A percentile compares a stretch with the other conserved stretches of the same genome.
Evolutionary conservation across 1,284 basidiomycete species (phyloP).

Genomic region (Wolfiporia cocos): DNA sequence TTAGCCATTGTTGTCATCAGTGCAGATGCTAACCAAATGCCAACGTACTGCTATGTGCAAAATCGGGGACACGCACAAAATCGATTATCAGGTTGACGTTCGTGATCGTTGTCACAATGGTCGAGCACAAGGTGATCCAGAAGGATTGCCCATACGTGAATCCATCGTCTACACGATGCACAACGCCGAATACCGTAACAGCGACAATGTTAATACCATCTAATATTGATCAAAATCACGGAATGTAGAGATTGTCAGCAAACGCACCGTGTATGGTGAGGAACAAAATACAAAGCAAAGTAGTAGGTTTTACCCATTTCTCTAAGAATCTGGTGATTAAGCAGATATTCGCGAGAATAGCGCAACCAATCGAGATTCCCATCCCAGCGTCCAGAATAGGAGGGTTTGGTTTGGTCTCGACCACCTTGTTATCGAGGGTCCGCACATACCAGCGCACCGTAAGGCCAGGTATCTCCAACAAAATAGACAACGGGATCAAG

Average conservation of each 20-base stretch:
- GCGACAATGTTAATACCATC: constrained; percentile 67
- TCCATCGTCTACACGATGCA: constrained; percentile 60
- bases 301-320: constrained; percentile 52
- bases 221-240: constrained; percentile 5
- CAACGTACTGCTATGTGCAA: too few relatives aligned
- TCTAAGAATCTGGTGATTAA: constrained; percentile 73
- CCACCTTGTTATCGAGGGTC: constrained; percentile 37
- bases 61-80: constrained; percentile 54
- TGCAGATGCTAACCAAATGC: constrained; percentile 48
- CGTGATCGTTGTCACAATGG: constrained; percentile 58
- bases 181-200: constrained; percentile 59
- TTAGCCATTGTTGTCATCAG: background rate
- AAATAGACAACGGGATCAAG: constrained; percentile 70
- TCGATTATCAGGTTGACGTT: constrained; percentile 71
- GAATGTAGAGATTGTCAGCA: background rate
- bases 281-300: constrained; percentile 56
- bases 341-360: constrained; percentile 62
- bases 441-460: constrained; percentile 67
- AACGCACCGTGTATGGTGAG: constrained; percentile 61
- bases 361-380: constrained; percentile 63
- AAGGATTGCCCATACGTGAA: constrained; percentile 72
- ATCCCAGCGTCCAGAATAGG: constrained; percentile 57
- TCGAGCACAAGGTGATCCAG: constrained; percentile 80
- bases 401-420: constrained; percentile 51
- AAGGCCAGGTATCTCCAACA: constrained; percentile 75